A percentile compares a stretch with the other conserved stretches of the same genome.
phyloP scores from a whole-genome alignment of 2,329 filamentous ascomycete genomes.

The Scolecobasidium constrictum region DNA sequence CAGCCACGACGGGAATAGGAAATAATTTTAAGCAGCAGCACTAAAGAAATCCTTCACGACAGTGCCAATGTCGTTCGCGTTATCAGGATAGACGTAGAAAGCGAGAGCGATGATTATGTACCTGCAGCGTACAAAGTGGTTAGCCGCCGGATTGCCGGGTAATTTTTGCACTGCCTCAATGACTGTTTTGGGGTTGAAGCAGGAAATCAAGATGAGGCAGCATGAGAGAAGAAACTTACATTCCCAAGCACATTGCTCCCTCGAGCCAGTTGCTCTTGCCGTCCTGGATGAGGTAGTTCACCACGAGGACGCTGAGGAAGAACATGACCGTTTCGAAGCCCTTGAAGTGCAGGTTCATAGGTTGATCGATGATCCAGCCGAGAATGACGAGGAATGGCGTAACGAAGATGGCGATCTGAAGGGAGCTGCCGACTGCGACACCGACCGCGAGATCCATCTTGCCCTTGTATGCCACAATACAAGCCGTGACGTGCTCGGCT shows the following conservation, averaged over 20 bases:
- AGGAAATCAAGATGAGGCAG: background rate
- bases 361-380: slow-evolving; percentile 42
- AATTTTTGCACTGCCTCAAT: background rate
- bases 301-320: slow-evolving; percentile 74
- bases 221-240: slow-evolving; percentile 19
- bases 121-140: slow-evolving; percentile 17
- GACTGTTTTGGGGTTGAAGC: no score
- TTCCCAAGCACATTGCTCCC: slow-evolving; percentile 50
- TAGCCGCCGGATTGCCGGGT: background rate
- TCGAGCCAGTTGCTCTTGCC: slow-evolving; percentile 81
- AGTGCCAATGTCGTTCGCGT: slow-evolving; percentile 23
- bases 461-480: slow-evolving; percentile 44
- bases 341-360: slow-evolving; percentile 67
- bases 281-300: slow-evolving; percentile 79
- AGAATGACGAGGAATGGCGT: slow-evolving; percentile 47
- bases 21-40: no score
- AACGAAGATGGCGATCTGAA: slow-evolving; percentile 48
- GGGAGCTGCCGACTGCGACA: slow-evolving; percentile 41
- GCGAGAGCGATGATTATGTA: slow-evolving; percentile 51
- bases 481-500: slow-evolving; percentile 45
- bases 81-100: slow-evolving; percentile 50
- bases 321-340: slow-evolving; percentile 81
- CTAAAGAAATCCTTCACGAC: slow-evolving; percentile 7
- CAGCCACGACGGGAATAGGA: no score
- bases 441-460: slow-evolving; percentile 48